Evolutionary conservation across 129 eudicot species (phyloP), one percentile per base, ranked within the genome.

Genomic region (Erigeron canadensis): DNA sequence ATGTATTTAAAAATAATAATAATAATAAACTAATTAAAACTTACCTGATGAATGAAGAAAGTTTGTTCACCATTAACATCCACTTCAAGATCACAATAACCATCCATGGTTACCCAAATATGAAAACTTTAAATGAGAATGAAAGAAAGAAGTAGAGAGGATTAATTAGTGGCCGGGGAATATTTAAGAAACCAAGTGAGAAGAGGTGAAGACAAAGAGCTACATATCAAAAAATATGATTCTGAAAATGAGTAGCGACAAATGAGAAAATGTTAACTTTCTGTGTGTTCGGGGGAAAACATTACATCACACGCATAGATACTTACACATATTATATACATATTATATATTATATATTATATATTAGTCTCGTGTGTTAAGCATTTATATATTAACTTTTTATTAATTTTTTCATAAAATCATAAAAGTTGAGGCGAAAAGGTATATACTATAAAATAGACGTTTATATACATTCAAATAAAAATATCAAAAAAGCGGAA

Each of bases 61-160:
- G 81, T 68, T 77, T 86, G 88, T 82, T 91, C 89, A 4, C 97
- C 97, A 84, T 91, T 91, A 78, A 91, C 97, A 82, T 91, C 93
- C 65, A 91, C 90, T 80, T 91, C 80, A 79, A 91, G 89, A 81
- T 73, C 81, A 84, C 84, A 86, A 64, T 53, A 60, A 21, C 62
- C 86, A 65, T 50, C 90, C 96, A 88, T 91, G 37, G 56, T 18
- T 65, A 70, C 40, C 46, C 71, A 22, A 48, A 39, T 8, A 47
- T 8, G 64, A 39, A 42, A 58, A 56, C n/a, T n/a, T n/a, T n/a
- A n/a, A n/a, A n/a, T n/a, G n/a, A n/a, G n/a, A 50, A 16, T 34
- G 18, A 67, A 43, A 21, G 65, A 50, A 73, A 7, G 10, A 55
- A 54, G 16, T 50, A 50, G 56, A 59, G 38, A 38, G 67, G 8